phyloP scores from a whole-genome alignment of 192 early-diverging fungal species.

The Umbelopsis ramanniana region DNA sequence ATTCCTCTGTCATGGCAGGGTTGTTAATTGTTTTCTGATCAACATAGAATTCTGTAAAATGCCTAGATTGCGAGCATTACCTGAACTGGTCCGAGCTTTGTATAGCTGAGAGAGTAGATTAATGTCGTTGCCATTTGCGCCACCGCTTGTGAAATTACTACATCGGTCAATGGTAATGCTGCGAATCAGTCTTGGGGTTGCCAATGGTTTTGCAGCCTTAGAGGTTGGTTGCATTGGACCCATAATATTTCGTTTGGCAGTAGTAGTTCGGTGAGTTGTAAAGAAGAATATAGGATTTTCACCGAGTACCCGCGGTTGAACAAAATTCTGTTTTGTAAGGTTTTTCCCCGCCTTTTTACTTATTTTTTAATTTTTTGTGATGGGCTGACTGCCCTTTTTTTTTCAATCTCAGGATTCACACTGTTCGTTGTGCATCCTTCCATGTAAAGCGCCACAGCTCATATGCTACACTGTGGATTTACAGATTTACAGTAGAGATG shows the following conservation, averaged over 20 bases:
- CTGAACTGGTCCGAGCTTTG: slow-evolving; percentile 42
- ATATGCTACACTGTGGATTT: too few relatives aligned
- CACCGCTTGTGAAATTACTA: slow-evolving; percentile 68
- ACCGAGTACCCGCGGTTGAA: too few relatives aligned
- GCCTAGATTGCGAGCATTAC: slow-evolving; percentile 5
- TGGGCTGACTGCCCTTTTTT: too few relatives aligned
- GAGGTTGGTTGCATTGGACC: slow-evolving; percentile 18
- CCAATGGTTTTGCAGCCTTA: slow-evolving; percentile 19
- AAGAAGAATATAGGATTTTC: not conserved
- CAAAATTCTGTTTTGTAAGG: too few relatives aligned
- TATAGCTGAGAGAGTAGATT: slow-evolving; percentile 57
- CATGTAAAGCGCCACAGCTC: too few relatives aligned
- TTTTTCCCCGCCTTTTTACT: too few relatives aligned
- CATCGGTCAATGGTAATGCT: slow-evolving; percentile 78
- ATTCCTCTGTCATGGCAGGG: slow-evolving; percentile 39
- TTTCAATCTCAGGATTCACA: too few relatives aligned
- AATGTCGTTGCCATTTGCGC: slow-evolving; percentile 73
- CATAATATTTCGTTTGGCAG: slow-evolving; percentile 2
- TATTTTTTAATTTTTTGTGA: too few relatives aligned
- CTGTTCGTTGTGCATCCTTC: too few relatives aligned
- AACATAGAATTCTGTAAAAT: too few relatives aligned
- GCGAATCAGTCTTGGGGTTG: slow-evolving; percentile 52
- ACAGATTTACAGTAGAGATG: too few relatives aligned
- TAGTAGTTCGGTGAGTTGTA: not conserved
- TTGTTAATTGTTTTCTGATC: not conserved